phyloP scores from a whole-genome alignment of 495 filamentous ascomycete species.

The Lasiosphaeria ovina region DNA sequence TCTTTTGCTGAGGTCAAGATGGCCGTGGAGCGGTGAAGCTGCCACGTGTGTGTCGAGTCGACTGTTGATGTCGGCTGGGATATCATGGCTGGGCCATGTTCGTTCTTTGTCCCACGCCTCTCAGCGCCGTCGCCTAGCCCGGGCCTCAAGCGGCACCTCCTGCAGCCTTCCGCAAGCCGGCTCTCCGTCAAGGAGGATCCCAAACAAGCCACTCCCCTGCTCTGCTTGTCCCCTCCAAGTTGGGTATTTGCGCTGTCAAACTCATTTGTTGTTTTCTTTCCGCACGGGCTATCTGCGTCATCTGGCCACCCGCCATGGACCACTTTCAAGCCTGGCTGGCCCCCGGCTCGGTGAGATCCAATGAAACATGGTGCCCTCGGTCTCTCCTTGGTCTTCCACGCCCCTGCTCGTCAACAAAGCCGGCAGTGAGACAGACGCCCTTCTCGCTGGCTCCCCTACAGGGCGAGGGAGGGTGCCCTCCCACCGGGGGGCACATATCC shows the following conservation, averaged over 20 bases:
- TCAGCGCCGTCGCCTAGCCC: slow-evolving; percentile 33
- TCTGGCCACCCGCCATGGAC: slow-evolving; percentile 42
- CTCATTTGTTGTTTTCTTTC: slow-evolving; percentile 43
- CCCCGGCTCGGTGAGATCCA: slow-evolving; percentile 31
- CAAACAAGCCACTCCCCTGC: slow-evolving; percentile 49
- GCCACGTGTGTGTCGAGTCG: slow-evolving; percentile 52
- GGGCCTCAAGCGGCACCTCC: slow-evolving; percentile 44
- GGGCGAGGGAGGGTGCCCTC: background rate
- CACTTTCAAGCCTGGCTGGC: slow-evolving; percentile 38
- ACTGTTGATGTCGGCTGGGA: slow-evolving; percentile 35
- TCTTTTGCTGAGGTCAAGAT: background rate
- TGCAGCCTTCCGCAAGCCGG: slow-evolving; percentile 50
- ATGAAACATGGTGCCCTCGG: slow-evolving; percentile 45
- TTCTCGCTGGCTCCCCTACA: background rate
- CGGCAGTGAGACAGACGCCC: background rate
- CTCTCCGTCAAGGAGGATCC: slow-evolving; percentile 43
- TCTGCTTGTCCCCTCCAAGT: slow-evolving; percentile 32
- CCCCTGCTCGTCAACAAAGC: background rate
- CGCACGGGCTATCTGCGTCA: slow-evolving; percentile 43
- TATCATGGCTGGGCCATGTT: slow-evolving; percentile 32
- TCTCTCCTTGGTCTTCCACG: slow-evolving; percentile 8
- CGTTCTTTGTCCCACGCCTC: slow-evolving; percentile 46
- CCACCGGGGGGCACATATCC: background rate
- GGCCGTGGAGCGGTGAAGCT: slow-evolving; percentile 13
- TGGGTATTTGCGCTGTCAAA: slow-evolving; percentile 51